A percentile compares a stretch with the other conserved stretches of the same genome.
Evolutionary conservation across 2,329 filamentous ascomycete species (phyloP).

Genomic region (Fusarium caatingaense): DNA sequence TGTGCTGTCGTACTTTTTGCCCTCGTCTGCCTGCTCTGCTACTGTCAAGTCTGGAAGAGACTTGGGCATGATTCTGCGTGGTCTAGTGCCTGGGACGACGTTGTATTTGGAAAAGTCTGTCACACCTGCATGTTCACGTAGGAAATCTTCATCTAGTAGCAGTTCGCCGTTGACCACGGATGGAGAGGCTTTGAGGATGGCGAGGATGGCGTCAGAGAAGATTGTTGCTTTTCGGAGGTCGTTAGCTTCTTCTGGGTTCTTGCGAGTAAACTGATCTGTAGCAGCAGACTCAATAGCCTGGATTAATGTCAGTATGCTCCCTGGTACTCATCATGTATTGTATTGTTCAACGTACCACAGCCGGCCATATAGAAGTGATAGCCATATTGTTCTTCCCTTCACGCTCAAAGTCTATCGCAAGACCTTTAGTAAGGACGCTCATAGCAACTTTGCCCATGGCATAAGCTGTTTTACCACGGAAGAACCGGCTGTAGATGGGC

Average conservation of each 20-base stretch:
- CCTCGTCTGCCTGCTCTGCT: slow-evolving; percentile 83
- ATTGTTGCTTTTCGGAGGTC: slow-evolving; percentile 78
- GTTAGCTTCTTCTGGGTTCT: slow-evolving; percentile 59
- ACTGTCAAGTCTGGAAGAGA: slow-evolving; percentile 77
- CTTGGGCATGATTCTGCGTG: slow-evolving; percentile 82
- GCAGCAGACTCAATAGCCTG: slow-evolving; percentile 80
- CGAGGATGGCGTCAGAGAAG: slow-evolving; percentile 83
- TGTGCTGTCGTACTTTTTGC: slow-evolving; percentile 75
- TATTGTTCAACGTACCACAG: slow-evolving; percentile 63
- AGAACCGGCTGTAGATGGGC: slow-evolving; percentile 87
- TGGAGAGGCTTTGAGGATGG: slow-evolving; percentile 72
- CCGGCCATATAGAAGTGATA: slow-evolving; percentile 86
- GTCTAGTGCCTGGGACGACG: slow-evolving; percentile 70
- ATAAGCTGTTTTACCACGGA: slow-evolving; percentile 87
- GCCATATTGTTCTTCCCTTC: slow-evolving; percentile 76
- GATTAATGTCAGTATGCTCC: slow-evolving; percentile 5
- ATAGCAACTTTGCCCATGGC: slow-evolving; percentile 83
- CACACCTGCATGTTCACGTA: slow-evolving; percentile 71
- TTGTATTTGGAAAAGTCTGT: slow-evolving; percentile 79
- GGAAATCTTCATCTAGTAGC: slow-evolving; percentile 83
- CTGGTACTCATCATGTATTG: neutral
- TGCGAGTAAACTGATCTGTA: slow-evolving; percentile 65
- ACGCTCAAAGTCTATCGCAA: slow-evolving; percentile 83
- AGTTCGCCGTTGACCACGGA: slow-evolving; percentile 75
- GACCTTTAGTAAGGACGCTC: slow-evolving; percentile 82